Conservation (phyloP, 169 alveolate species). For the Plasmodium knowlesi region DNA sequence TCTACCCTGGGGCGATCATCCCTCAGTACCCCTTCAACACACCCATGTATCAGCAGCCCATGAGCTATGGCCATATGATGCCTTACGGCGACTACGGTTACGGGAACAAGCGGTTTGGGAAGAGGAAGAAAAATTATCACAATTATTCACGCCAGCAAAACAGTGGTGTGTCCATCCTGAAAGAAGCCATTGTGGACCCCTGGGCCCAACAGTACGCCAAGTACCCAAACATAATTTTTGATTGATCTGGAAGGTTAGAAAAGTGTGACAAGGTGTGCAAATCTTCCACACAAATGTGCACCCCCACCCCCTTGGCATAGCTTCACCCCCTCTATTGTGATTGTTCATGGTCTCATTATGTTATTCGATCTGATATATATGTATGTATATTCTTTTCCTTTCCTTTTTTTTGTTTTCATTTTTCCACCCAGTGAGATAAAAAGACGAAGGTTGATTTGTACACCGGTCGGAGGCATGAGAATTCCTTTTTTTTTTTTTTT, state of each 20-base stretch:
- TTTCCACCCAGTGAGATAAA: background rate
- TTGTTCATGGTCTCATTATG: too few relatives aligned
- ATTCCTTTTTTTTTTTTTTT: background rate
- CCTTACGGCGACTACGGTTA: conserved; percentile 5
- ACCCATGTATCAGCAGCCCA: background rate
- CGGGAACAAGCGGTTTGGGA: conserved; percentile 17
- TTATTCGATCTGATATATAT: too few relatives aligned
- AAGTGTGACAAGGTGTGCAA: too few relatives aligned
- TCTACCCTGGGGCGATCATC: background rate
- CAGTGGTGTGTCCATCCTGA: background rate
- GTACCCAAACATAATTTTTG: conserved; percentile 43
- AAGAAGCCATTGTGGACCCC: conserved; percentile 51
- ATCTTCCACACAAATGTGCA: too few relatives aligned
- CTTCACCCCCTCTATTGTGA: too few relatives aligned
- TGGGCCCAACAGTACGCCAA: conserved; percentile 46
- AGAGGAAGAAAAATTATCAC: conserved; percentile 34
- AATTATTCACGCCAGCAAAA: conserved; percentile 3
- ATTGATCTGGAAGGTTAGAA: background rate
- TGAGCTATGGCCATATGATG: conserved; percentile 20
- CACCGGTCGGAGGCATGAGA: background rate
- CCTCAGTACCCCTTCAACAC: conserved; percentile 35
- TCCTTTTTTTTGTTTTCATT: too few relatives aligned
- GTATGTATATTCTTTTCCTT: too few relatives aligned
- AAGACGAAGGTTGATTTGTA: background rate
- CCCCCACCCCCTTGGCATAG: too few relatives aligned